Evolutionary conservation across 495 filamentous ascomycete genomes (phyloP).

Genomic region (Aspergillus avenaceus): DNA sequence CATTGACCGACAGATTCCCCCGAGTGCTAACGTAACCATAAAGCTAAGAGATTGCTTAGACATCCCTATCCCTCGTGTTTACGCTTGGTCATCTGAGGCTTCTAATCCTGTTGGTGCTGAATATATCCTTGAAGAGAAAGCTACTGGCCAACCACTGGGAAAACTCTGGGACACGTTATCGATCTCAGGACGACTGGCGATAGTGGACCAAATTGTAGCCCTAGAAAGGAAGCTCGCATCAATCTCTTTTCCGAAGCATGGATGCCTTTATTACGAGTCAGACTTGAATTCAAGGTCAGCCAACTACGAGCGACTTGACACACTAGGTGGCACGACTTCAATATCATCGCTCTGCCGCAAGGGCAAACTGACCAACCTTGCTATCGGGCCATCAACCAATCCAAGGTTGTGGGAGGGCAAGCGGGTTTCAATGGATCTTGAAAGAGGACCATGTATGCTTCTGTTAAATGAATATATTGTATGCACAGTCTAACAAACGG

Average conservation of each 20-base stretch:
- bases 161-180: background rate
- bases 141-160: background rate
- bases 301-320: background rate
- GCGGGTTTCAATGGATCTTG: constrained; percentile 17
- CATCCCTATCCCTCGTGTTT: background rate
- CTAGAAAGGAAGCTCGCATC: background rate
- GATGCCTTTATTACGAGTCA: background rate
- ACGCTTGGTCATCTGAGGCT: background rate
- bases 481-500: constrained; percentile 1
- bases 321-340: no score
- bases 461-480: no score
- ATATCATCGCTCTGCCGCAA: no score
- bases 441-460: constrained; percentile 29
- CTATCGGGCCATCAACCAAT: background rate
- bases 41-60: background rate
- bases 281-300: constrained; percentile 1
- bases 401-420: constrained; percentile 16
- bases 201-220: background rate
- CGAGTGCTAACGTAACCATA: background rate
- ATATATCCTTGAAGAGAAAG: background rate
- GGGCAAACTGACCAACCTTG: background rate
- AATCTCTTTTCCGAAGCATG: background rate
- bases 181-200: background rate
- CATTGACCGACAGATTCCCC: background rate
- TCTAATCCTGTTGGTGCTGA: background rate